Conservation (phyloP, 1,139 yeast genomes). For the Candida tunisiensis region DNA sequence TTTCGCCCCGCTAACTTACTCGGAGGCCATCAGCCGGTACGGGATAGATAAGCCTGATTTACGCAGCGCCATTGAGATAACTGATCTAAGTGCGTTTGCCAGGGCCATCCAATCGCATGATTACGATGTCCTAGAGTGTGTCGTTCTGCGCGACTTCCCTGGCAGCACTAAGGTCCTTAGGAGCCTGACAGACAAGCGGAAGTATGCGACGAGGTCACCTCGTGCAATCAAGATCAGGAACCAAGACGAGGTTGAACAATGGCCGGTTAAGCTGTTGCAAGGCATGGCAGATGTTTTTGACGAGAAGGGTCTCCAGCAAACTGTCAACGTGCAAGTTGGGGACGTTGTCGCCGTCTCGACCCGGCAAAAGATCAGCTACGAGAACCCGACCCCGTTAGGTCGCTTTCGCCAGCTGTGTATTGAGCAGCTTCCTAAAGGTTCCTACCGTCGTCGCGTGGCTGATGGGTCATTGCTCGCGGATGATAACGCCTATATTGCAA, state of each 20-base stretch:
- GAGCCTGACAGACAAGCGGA: too few species aligned
- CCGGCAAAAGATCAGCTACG: conserved; percentile 51
- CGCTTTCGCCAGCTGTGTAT: conserved; percentile 62
- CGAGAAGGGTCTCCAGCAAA: conserved; percentile 4
- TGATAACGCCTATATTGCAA: conserved; percentile 36
- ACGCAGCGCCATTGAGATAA: conserved; percentile 34
- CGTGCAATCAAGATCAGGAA: too few species aligned
- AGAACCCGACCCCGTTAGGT: conserved; percentile 93
- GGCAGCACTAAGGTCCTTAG: too few species aligned
- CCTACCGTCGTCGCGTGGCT: conserved; percentile 28
- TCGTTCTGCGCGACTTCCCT: too few species aligned
- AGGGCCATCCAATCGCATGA: conserved; percentile 20
- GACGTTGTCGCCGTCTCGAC: conserved; percentile 65
- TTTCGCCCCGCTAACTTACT: conserved; percentile 29
- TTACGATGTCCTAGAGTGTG: too few species aligned
- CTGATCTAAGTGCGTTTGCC: conserved; percentile 28
- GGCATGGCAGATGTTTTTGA: conserved; percentile 6
- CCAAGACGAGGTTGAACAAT: too few species aligned
- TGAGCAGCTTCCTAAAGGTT: conserved; percentile 30
- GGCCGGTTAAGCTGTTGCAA: conserved; percentile 1
- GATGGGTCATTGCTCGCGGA: conserved; percentile 4
- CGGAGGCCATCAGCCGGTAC: conserved; percentile 49
- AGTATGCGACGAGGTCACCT: too few species aligned
- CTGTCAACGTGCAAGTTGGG: conserved; percentile 30
- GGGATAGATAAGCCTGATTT: conserved; percentile 96